Evolutionary conservation across 2,329 filamentous ascomycete genomes (phyloP).

Genomic region (Penicillium sp.): DNA sequence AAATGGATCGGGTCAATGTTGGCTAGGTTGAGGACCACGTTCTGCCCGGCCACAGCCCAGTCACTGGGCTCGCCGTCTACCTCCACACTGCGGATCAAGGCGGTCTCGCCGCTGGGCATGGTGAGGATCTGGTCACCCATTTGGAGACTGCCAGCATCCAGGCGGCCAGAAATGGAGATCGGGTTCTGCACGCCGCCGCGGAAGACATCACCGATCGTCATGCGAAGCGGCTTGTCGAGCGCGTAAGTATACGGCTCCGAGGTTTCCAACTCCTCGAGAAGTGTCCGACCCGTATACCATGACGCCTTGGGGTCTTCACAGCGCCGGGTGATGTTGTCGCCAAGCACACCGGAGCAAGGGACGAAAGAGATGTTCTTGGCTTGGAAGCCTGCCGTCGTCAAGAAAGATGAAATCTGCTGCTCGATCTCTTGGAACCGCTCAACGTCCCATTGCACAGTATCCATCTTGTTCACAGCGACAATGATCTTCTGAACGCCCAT

Average conservation of each 20-base stretch:
- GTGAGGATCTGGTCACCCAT: constrained; percentile 77
- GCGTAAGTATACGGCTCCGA: constrained; percentile 72
- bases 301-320: constrained; percentile 53
- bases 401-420: constrained; percentile 79
- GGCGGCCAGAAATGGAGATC: constrained; percentile 79
- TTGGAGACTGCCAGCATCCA: constrained; percentile 83
- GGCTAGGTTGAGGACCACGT: constrained; percentile 77
- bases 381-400: constrained; percentile 79
- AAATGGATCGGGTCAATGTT: constrained; percentile 85
- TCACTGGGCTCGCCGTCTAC: constrained; percentile 72
- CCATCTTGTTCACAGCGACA: constrained; percentile 94
- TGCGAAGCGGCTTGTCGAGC: constrained; percentile 75
- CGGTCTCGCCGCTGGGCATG: constrained; percentile 79
- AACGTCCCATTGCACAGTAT: constrained; percentile 80
- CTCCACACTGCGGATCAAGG: constrained; percentile 78
- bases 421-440: constrained; percentile 82
- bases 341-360: constrained; percentile 84
- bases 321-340: constrained; percentile 74
- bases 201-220: constrained; percentile 88
- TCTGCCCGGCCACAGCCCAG: constrained; percentile 93
- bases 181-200: constrained; percentile 76
- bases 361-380: constrained; percentile 81
- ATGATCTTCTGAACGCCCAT: constrained; percentile 87
- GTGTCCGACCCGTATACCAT: constrained; percentile 80
- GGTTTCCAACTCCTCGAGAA: constrained; percentile 83